Percentiles rank a stretch among this genome's conserved stretches.
These are phyloP conservation scores for Zygosaccharomyces pseudorouxii DNA, from an alignment of 805 yeast genomes.

Conservation along the genomic window DNA sequence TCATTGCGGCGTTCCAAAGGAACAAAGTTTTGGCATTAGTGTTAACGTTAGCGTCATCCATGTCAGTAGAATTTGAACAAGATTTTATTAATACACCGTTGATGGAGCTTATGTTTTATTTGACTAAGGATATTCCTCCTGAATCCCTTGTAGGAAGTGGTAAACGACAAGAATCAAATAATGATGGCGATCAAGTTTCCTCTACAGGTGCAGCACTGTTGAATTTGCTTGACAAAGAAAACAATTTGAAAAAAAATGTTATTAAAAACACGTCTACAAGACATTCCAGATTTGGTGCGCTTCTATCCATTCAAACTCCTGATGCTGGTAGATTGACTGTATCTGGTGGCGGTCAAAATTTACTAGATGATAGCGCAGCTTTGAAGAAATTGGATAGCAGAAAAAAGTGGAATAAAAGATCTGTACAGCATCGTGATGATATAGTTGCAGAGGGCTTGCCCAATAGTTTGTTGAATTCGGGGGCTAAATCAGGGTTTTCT, in stretches of 20 bases:
- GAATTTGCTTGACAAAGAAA: conserved; percentile 58
- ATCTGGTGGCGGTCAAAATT: conserved; percentile 63
- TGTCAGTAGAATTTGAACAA: conserved; percentile 60
- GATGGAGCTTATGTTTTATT: conserved; percentile 63
- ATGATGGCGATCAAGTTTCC: conserved; percentile 5
- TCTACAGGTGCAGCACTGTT: conserved; percentile 42
- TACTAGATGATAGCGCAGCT: conserved; percentile 47
- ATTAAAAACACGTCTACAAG: conserved; percentile 57
- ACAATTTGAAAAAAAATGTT: conserved; percentile 45
- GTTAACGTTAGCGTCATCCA: conserved; percentile 61
- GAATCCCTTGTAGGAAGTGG: conserved; percentile 14
- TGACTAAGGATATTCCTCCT: conserved; percentile 54
- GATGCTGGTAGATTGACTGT: conserved; percentile 57
- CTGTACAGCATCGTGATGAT: conserved; percentile 28
- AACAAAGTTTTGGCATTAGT: conserved; percentile 72
- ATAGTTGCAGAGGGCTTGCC: conserved; percentile 34
- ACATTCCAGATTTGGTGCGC: conserved; percentile 88
- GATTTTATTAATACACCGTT: conserved; percentile 56
- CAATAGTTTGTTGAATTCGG: conserved; percentile 24
- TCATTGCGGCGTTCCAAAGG: conserved; percentile 53
- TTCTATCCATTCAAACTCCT: conserved; percentile 64
- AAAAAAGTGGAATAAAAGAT: conserved; percentile 57
- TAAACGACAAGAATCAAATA: background rate
- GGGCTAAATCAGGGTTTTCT: conserved; percentile 28
- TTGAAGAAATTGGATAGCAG: conserved; percentile 61